Evolutionary conservation across 129 eudicot genomes (phyloP), one percentile per base, ranked within the genome.

Genomic region (Lactuca saligna): DNA sequence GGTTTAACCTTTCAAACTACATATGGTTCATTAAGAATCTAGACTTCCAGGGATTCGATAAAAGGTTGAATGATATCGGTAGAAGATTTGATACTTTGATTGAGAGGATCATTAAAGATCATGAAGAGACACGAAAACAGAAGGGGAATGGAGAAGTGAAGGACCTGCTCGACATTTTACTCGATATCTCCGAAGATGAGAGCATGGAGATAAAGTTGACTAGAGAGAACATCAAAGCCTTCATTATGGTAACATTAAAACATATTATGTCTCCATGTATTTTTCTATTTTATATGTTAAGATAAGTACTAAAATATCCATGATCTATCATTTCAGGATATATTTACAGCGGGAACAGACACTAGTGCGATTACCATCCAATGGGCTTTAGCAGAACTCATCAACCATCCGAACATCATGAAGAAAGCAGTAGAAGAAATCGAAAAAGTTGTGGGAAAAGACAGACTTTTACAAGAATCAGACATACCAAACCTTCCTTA

Each of bases 301-400:
- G 29, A 25, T 25, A 25, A 25, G 29, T 25, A 25, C 29, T 25
- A 25, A 25, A 25, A 25, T 25, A 25, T 25, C 29, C 29, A 25
- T 7, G 31, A 20, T 55, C 12, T 54, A 17, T 12, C 16, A 2
- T 35, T 55, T 6, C 56, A 79, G 83, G 71, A 79, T 10, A 48
- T 79, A 9, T 79, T 79, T 59, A 12, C 63, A 4, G 83, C 75
- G 0, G 83, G 80, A 61, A 79, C 76, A 0, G 80, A 74, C n/a
- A 74, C 76, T 8, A 59, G 69, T 0, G 51, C 72, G 32, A 56
- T 49, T 5, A 68, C 80, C 8, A 34, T 58, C 46, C 54, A 67
- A 68, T 79, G 83, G 80, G 74, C 66, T 2, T 31, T 79, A 38
- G 76, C 76, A 4, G 80, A 74, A 73, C 73, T 79, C 58, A 74